Evolutionary conservation across 441 rosid species (phyloP).

Genomic region (Arabidopsis hybrid): DNA sequence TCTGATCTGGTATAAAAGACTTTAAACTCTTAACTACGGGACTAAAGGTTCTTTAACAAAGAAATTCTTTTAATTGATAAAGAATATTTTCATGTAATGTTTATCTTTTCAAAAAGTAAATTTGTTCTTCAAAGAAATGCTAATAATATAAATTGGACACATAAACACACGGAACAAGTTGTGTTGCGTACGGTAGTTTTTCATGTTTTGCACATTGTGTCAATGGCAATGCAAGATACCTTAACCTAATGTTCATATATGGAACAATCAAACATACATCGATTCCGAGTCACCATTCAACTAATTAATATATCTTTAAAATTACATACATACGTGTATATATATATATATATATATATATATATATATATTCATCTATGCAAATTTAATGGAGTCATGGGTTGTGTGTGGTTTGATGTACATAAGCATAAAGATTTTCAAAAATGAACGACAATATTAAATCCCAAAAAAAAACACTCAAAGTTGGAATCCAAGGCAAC

Average conservation of each 20-base stretch:
- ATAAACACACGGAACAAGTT: neutral
- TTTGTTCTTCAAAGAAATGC: neutral
- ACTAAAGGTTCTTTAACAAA: no score
- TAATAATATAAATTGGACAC: neutral
- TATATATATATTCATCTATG: neutral
- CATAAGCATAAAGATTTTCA: conserved; percentile 20
- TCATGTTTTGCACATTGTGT: neutral
- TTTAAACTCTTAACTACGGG: no score
- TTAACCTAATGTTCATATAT: conserved; percentile 5
- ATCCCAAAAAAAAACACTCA: neutral
- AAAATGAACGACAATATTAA: conserved; percentile 23
- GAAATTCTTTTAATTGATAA: neutral
- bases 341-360: neutral
- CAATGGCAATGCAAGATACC: neutral
- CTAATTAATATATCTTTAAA: neutral
- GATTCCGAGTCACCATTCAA: neutral
- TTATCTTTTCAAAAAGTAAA: neutral
- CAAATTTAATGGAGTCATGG: conserved; percentile 30
- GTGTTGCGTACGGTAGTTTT: neutral
- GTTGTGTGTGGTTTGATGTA: conserved; percentile 25
- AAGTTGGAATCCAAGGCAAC: conserved; percentile 45
- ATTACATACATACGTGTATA: no score
- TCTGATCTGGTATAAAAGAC: no score
- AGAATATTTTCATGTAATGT: neutral
- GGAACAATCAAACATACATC: neutral